phyloP scores from a whole-genome alignment of 2,329 filamentous ascomycete genomes.

The Aspergillus calidoustus region DNA sequence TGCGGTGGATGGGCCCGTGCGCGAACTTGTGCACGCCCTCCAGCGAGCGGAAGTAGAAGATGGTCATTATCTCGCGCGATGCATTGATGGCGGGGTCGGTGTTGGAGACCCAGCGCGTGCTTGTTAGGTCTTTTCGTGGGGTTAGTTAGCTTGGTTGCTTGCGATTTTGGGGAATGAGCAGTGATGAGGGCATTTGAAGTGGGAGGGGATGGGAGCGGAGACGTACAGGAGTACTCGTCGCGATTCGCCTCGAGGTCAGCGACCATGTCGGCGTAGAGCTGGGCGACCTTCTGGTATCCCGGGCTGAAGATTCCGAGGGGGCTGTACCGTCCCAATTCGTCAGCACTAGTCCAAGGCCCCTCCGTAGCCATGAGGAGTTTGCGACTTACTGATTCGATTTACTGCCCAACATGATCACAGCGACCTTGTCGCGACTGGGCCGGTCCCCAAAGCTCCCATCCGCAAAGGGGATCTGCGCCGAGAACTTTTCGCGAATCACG shows the following conservation, averaged over 20 bases:
- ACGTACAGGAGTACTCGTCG: slow-evolving; percentile 7
- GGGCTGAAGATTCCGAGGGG: slow-evolving; percentile 7
- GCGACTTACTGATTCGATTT: slow-evolving; percentile 11
- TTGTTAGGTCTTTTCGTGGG: slow-evolving; percentile 3
- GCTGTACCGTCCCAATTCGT: neutral
- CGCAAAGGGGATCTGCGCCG: slow-evolving; percentile 1
- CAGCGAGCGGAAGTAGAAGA: slow-evolving; percentile 9
- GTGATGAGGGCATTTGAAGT: no score
- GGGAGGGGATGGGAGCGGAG: no score
- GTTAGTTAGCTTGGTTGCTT: no score
- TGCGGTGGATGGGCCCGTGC: slow-evolving; percentile 5
- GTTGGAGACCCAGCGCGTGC: slow-evolving; percentile 6
- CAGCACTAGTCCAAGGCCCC: no score
- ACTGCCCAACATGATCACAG: neutral
- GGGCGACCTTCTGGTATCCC: neutral
- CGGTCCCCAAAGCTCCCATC: neutral
- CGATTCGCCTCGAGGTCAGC: neutral
- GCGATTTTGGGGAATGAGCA: no score
- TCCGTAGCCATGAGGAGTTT: no score
- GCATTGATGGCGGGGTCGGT: neutral
- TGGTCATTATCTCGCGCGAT: neutral
- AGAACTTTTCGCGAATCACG: neutral
- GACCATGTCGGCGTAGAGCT: neutral
- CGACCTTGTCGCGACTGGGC: neutral
- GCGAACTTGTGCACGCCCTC: slow-evolving; percentile 10